Evolutionary conservation across 1,284 basidiomycete genomes (phyloP).

Genomic region (Ceratorhiza oryzae-sativae): DNA sequence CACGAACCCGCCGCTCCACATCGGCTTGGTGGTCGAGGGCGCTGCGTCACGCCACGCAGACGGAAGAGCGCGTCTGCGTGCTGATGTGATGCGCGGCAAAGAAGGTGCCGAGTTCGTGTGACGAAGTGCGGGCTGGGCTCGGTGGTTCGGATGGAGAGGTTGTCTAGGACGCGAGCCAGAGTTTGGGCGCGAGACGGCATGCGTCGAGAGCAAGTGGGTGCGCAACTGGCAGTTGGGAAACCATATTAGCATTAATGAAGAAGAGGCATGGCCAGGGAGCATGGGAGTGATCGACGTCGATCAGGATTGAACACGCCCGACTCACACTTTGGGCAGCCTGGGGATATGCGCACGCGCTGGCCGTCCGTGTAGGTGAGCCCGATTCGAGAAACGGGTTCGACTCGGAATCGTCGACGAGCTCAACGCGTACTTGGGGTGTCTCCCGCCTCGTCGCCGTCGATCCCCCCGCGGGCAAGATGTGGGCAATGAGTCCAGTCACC

Average conservation of each 20-base stretch:
- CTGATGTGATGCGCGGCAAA: constrained; percentile 12
- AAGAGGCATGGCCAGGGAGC: constrained; percentile 14
- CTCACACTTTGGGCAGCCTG: constrained; percentile 24
- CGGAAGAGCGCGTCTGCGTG: constrained; percentile 22
- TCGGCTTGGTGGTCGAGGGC: too few species aligned
- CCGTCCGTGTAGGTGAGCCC: background rate
- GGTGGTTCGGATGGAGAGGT: too few species aligned
- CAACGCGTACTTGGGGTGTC: background rate
- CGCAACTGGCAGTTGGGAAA: background rate
- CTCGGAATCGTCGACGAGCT: background rate
- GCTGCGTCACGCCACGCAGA: constrained; percentile 17
- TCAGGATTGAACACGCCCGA: too few species aligned
- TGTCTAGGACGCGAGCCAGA: background rate
- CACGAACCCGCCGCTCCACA: constrained; percentile 25
- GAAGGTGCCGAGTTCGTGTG: constrained; percentile 23
- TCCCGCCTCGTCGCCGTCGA: background rate
- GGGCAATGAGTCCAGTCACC: constrained; percentile 3
- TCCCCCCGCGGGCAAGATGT: constrained; percentile 12
- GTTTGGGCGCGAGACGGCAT: background rate
- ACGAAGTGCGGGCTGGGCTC: constrained; percentile 3
- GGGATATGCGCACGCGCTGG: background rate
- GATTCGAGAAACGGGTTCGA: constrained; percentile 6
- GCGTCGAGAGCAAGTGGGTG: constrained; percentile 10
- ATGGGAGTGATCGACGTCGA: constrained; percentile 8
- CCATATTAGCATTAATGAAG: background rate